Evolutionary conservation across 768 basidiomycete species (phyloP).

Genomic region (Trametes cinnabarina): DNA sequence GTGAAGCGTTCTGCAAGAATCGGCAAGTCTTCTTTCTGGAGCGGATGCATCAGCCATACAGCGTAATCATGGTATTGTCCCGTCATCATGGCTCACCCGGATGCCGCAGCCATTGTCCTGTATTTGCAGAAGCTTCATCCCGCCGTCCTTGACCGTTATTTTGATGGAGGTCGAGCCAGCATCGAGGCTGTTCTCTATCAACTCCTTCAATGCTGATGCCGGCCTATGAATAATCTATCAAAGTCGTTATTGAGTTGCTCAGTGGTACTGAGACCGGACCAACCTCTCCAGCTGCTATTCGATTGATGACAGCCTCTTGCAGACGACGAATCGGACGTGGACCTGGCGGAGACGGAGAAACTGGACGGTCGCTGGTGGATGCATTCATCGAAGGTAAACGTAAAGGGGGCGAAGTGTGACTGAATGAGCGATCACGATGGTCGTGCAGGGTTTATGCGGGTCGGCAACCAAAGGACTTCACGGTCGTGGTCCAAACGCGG

Average conservation of each 20-base stretch:
- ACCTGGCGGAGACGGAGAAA: conserved; percentile 33
- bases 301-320: conserved; percentile 82
- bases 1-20: conserved; percentile 94
- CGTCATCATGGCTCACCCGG: conserved; percentile 54
- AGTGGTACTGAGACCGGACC: conserved; percentile 3
- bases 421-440: background rate
- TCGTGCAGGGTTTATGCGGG: background rate
- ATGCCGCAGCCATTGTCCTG: conserved; percentile 98
- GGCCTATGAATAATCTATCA: conserved; percentile 82
- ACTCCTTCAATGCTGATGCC: conserved; percentile 92
- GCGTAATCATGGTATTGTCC: too few species aligned
- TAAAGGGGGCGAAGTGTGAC: background rate
- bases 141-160: conserved; percentile 91
- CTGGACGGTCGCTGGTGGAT: background rate
- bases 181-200: conserved; percentile 94
- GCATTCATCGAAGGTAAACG: conserved; percentile 2
- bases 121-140: conserved; percentile 91
- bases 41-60: background rate
- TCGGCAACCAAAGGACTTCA: background rate
- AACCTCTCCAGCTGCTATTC: conserved; percentile 73
- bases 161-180: conserved; percentile 86
- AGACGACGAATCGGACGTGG: conserved; percentile 73
- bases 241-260: background rate
- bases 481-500: background rate
- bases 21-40: conserved; percentile 81